Base-by-base conservation (phyloP, 2,329 filamentous ascomycete genomes). In the Colletotrichum lupini region DNA sequence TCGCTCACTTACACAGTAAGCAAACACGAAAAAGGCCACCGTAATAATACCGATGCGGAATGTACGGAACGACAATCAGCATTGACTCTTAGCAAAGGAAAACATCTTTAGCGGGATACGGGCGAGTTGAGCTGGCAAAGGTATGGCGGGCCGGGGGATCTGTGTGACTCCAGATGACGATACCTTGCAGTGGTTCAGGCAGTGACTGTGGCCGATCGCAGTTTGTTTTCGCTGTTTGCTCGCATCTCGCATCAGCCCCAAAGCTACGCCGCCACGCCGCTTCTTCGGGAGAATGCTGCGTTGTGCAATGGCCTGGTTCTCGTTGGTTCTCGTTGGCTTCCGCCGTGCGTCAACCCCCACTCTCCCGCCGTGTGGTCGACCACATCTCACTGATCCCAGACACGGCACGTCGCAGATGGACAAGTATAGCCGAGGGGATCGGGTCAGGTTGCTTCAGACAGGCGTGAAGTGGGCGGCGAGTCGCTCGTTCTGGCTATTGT, bases 381-480 rank as follows among this genome's bases (percentile, higher is more conserved):
- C 56, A 46, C 12, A 46, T 57, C 32, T 9, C 30, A 32, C 30
- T 32, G 30, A 32, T 32, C 30, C 53, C 56, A 52, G 55, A 65
- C 52, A 46, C 6, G 42, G 30, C 24, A n/a, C 37, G 62, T 56
- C 49, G 32, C 32, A 68, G 69, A 14, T 24, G 37, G 58, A 61
- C 35, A 72, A 58, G 65, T 53, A 22, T 26, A 68, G 37, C 69
- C 69, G 65, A 72, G 24, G 32, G 22, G 28, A 52, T 61, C 65
- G 66, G 66, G 69, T 72, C 56, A 28, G 57, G n/a, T 62, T 72
- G 65, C 65, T 63, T 63, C 49, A 62, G 6, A 12, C 24, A 5
- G 30, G 37, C 37, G 52, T 42, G 22, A 58, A 30, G 24, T 46
- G 55, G 55, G 57, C n/a, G 11, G 30, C 32, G 57, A 30, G 32